Conservation (phyloP, 768 basidiomycete species). For the Suillus cothurnatus region DNA sequence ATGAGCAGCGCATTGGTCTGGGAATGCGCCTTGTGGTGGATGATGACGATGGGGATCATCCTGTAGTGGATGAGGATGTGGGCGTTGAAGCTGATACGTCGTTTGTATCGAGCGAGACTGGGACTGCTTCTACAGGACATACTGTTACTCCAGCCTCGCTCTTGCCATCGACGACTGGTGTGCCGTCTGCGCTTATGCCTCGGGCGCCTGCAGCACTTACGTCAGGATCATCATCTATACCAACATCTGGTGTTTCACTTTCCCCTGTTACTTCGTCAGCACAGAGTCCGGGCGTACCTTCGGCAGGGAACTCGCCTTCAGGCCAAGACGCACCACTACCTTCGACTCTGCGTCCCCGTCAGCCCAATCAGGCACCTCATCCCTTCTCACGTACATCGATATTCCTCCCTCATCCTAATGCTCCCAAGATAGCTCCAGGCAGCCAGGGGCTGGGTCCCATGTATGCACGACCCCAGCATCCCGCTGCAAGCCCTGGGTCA, state of each 20-base stretch:
- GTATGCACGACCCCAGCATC: constrained; percentile 46
- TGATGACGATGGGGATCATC: constrained; percentile 14
- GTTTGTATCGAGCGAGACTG: constrained; percentile 1
- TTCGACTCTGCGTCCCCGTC: constrained; percentile 31
- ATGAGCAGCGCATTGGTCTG: constrained; percentile 6
- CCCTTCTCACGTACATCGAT: constrained; percentile 41
- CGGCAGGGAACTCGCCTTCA: background rate
- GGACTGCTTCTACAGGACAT: constrained; percentile 3
- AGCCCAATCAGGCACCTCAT: constrained; percentile 20
- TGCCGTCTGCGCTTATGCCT: constrained; percentile 8
- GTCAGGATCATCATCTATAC: constrained; percentile 12
- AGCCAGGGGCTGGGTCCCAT: constrained; percentile 49
- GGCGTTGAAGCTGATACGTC: constrained; percentile 6
- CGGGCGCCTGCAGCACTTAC: constrained; percentile 14
- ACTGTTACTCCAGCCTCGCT: constrained; percentile 14
- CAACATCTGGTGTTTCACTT: constrained; percentile 21
- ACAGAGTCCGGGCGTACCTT: constrained; percentile 4
- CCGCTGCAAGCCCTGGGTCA: constrained; percentile 13
- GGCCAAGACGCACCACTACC: constrained; percentile 4
- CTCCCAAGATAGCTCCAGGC: constrained; percentile 43
- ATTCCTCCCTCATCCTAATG: constrained; percentile 58
- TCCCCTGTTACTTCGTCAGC: constrained; percentile 13
- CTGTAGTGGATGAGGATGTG: constrained; percentile 7
- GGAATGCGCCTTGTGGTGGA: constrained; percentile 20
- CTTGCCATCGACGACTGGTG: constrained; percentile 16